Conservation (phyloP, 352 stramenopile genomes). For the Phytophthora quininea region DNA sequence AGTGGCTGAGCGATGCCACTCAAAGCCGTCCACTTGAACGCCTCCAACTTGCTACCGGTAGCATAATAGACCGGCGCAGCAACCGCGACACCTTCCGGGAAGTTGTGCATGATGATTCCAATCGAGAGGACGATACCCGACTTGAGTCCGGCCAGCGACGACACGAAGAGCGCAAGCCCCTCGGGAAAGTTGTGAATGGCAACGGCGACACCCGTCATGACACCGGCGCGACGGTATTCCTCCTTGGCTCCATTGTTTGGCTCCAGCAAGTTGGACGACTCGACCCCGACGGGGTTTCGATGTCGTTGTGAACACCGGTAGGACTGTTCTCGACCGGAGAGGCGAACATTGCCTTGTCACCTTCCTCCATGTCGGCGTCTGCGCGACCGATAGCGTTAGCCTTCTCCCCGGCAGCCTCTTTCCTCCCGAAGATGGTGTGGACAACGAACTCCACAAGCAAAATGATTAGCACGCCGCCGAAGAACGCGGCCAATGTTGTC, state of each 20-base stretch:
- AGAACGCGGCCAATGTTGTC: slow-evolving; percentile 49
- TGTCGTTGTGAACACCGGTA: slow-evolving; percentile 12
- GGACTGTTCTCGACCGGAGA: slow-evolving; percentile 34
- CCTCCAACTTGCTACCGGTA: slow-evolving; percentile 91
- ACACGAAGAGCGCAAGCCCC: slow-evolving; percentile 95
- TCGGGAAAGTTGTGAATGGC: slow-evolving; percentile 98
- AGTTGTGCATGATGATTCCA: slow-evolving; percentile 97
- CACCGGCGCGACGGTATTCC: slow-evolving; percentile 81
- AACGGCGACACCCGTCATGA: slow-evolving; percentile 94
- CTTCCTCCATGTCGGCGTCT: slow-evolving; percentile 19
- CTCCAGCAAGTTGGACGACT: slow-evolving; percentile 21
- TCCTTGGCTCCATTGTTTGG: slow-evolving; percentile 37
- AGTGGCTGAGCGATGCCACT: slow-evolving; percentile 91
- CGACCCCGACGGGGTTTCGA: slow-evolving; percentile 30
- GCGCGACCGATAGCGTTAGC: slow-evolving; percentile 3
- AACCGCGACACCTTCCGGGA: slow-evolving; percentile 96
- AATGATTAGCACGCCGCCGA: slow-evolving; percentile 63
- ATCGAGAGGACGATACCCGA: slow-evolving; percentile 93
- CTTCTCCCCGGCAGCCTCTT: slow-evolving; percentile 17
- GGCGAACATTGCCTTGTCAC: slow-evolving; percentile 23
- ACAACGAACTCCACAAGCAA: slow-evolving; percentile 64
- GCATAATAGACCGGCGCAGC: slow-evolving; percentile 97
- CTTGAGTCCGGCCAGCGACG: slow-evolving; percentile 86
- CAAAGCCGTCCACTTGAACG: slow-evolving; percentile 92
- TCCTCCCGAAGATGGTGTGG: slow-evolving; percentile 42